Conservation (phyloP, 2,329 filamentous ascomycete species). For the Verticillium tricorpus region DNA sequence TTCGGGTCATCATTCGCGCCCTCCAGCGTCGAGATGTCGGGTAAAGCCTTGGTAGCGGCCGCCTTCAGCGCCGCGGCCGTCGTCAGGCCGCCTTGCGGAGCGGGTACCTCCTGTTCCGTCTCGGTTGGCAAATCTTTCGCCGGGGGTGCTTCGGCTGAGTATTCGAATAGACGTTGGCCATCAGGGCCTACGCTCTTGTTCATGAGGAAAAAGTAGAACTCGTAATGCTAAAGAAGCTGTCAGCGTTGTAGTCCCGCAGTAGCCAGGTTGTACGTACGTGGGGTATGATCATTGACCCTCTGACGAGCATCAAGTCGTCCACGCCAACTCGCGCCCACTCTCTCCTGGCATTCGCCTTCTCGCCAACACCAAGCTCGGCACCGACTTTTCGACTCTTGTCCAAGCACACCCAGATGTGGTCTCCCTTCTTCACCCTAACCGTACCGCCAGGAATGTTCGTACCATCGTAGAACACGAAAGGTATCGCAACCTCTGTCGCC, state of each 20-base stretch:
- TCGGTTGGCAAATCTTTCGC: conserved; percentile 5
- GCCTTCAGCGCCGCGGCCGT: conserved; percentile 28
- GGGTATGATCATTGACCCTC: conserved; percentile 86
- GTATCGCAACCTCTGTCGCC: conserved; percentile 81
- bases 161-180: conserved; percentile 72
- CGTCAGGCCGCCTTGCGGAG: conserved; percentile 24
- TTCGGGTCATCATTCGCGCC: conserved; percentile 73
- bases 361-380: conserved; percentile 72
- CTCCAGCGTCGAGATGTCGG: conserved; percentile 58
- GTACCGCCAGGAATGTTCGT: conserved; percentile 81
- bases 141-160: conserved; percentile 47
- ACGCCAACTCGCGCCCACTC: conserved; percentile 94
- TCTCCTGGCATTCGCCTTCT: conserved; percentile 61
- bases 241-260: conserved; percentile 7
- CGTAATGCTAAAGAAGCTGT: conserved; percentile 68
- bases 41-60: conserved; percentile 31
- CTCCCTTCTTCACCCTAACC: conserved; percentile 87
- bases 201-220: conserved; percentile 95
- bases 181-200: conserved; percentile 77
- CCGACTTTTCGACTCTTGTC: conserved; percentile 89
- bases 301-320: conserved; percentile 90
- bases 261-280: conserved; percentile 62
- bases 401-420: conserved; percentile 87
- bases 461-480: conserved; percentile 96
- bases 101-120: conserved; percentile 8